Conservation (phyloP, 495 filamentous ascomycete genomes). For the Penicillium bovifimosum region DNA sequence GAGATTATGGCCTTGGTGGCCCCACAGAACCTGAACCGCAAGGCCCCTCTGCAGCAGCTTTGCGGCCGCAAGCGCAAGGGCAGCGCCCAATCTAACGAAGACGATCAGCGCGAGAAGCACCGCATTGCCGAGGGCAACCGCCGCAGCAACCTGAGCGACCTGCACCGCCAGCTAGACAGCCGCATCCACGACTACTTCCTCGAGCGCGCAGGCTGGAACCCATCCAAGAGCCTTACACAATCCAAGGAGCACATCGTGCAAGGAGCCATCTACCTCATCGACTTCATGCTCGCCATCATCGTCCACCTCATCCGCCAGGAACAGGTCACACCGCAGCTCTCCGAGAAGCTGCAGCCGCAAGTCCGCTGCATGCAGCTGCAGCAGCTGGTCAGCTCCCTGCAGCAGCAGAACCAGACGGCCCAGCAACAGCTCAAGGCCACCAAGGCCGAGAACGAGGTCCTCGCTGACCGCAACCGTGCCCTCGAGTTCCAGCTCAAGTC, state of each 20-base stretch:
- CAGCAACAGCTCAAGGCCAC: slow-evolving; percentile 35
- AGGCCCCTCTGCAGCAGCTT: slow-evolving; percentile 41
- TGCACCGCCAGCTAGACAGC: slow-evolving; percentile 38
- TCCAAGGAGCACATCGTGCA: slow-evolving; percentile 47
- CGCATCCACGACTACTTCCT: slow-evolving; percentile 42
- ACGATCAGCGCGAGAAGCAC: slow-evolving; percentile 45
- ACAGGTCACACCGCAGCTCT: slow-evolving; percentile 37
- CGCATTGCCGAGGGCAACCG: slow-evolving; percentile 44
- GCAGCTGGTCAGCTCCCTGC: slow-evolving; percentile 32
- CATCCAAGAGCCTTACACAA: slow-evolving; percentile 39
- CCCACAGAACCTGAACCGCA: slow-evolving; percentile 40
- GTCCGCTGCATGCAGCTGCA: slow-evolving; percentile 43
- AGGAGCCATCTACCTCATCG: slow-evolving; percentile 39
- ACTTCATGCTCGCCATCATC: slow-evolving; percentile 41
- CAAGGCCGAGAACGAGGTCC: slow-evolving; percentile 37
- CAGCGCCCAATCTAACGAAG: slow-evolving; percentile 32
- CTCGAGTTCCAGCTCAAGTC: slow-evolving; percentile 41
- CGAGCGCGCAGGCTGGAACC: slow-evolving; percentile 43
- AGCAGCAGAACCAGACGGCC: slow-evolving; percentile 37
- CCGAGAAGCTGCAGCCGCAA: slow-evolving; percentile 40
- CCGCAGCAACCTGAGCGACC: slow-evolving; percentile 41
- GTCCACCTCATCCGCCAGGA: slow-evolving; percentile 37
- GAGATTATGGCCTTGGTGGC: slow-evolving; percentile 38
- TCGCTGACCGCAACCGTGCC: slow-evolving; percentile 36
- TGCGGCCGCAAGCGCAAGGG: slow-evolving; percentile 45